These are phyloP conservation scores for Capsella rubella DNA, from an alignment of 441 rosid species.

Conservation along the genomic window DNA sequence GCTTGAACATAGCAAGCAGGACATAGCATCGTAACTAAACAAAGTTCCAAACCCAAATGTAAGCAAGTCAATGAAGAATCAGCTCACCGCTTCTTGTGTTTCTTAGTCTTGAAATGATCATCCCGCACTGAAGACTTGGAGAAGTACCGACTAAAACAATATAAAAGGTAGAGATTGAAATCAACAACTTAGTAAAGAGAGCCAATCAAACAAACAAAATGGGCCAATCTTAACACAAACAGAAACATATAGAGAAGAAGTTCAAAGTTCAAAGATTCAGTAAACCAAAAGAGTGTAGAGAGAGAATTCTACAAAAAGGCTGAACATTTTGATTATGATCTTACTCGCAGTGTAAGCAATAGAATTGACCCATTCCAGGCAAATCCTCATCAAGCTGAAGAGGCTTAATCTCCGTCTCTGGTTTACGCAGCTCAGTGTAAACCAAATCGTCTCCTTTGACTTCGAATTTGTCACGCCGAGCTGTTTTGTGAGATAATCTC, in stretches of 20 bases:
- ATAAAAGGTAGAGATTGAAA: too few species aligned
- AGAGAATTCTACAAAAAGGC: background rate
- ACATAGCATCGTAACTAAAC: background rate
- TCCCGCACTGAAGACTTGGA: constrained; percentile 64
- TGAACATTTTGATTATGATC: constrained; percentile 27
- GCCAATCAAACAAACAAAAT: background rate
- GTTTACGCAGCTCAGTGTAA: constrained; percentile 74
- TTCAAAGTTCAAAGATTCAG: background rate
- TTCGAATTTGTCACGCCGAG: constrained; percentile 83
- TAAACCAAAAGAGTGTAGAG: background rate
- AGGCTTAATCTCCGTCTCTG: constrained; percentile 57
- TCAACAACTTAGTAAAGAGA: background rate
- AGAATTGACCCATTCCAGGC: constrained; percentile 97
- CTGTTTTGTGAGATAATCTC: constrained; percentile 87
- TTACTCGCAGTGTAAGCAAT: constrained; percentile 96
- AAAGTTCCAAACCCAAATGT: background rate
- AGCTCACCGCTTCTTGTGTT: constrained; percentile 85
- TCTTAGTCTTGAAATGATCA: constrained; percentile 90
- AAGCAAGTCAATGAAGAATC: background rate
- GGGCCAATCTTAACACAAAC: background rate
- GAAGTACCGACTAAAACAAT: constrained; percentile 76
- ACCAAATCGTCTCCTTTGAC: constrained; percentile 89
- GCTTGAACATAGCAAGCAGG: background rate
- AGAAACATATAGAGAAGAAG: background rate
- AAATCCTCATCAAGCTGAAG: constrained; percentile 81